Conservation (phyloP, 371 early-diverging fungal genomes). For the Gilbertella persicaria region DNA sequence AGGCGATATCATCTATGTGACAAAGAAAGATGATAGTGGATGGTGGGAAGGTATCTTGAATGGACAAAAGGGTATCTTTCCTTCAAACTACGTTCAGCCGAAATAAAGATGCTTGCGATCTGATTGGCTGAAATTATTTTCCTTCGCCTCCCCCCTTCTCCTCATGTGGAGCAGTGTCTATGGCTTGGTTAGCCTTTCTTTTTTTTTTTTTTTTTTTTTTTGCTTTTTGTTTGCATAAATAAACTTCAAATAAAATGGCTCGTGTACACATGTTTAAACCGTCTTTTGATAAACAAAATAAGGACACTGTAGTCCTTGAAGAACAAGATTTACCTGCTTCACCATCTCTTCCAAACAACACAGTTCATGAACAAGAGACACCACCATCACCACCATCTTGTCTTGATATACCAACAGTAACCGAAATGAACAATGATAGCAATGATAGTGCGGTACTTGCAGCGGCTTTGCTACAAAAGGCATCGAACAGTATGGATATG, state of each 20-base stretch:
- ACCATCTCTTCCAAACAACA: neutral
- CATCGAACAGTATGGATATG: constrained; percentile 26
- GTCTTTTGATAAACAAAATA: constrained; percentile 11
- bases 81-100: constrained; percentile 88
- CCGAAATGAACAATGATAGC: neutral
- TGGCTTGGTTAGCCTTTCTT: neutral
- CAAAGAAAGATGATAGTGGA: constrained; percentile 65
- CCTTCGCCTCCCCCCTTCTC: too few relatives aligned
- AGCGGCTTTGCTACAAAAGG: constrained; percentile 32
- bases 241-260: constrained; percentile 17
- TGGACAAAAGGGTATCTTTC: constrained; percentile 77
- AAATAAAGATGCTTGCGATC: too few relatives aligned
- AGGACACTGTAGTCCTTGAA: neutral
- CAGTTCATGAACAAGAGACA: constrained; percentile 4
- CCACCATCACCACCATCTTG: neutral
- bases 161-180: too few relatives aligned
- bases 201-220: neutral
- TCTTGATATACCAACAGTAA: constrained; percentile 2
- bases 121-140: too few relatives aligned
- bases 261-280: constrained; percentile 30
- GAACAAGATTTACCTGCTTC: constrained; percentile 13
- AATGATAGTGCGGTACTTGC: constrained; percentile 27
- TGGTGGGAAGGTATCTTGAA: constrained; percentile 77
- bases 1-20: constrained; percentile 70
- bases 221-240: neutral